These are phyloP conservation scores for Ochromonas danica DNA, from an alignment of 108 stramenopile species.

Conservation along the genomic window DNA sequence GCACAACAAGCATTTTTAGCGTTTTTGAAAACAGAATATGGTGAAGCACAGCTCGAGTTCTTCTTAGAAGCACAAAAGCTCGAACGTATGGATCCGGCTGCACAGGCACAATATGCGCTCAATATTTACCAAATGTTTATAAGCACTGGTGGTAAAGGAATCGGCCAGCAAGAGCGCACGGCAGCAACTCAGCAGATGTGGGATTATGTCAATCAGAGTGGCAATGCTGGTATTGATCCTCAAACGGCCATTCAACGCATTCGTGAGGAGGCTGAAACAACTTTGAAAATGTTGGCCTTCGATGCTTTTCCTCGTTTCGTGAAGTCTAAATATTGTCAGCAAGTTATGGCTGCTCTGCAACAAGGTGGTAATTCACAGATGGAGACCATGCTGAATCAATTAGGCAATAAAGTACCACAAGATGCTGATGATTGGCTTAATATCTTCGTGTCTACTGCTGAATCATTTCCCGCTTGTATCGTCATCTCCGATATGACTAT, in stretches of 20 bases:
- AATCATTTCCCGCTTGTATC: constrained; percentile 53
- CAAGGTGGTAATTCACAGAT: constrained; percentile 30
- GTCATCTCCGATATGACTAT: constrained; percentile 56
- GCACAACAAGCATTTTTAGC: background rate
- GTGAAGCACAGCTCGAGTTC: constrained; percentile 49
- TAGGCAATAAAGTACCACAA: constrained; percentile 35
- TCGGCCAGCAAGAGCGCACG: constrained; percentile 50
- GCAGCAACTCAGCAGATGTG: constrained; percentile 44
- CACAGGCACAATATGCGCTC: constrained; percentile 33
- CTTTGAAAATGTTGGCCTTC: constrained; percentile 48
- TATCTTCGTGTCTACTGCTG: constrained; percentile 48
- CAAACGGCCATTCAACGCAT: constrained; percentile 29
- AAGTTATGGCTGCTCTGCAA: constrained; percentile 34
- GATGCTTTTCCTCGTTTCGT: constrained; percentile 51
- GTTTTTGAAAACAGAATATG: constrained; percentile 45
- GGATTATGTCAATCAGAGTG: constrained; percentile 38
- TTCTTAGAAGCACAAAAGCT: constrained; percentile 41
- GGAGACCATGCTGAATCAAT: background rate
- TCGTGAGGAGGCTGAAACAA: constrained; percentile 41
- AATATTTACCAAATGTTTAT: constrained; percentile 41
- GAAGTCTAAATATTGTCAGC: constrained; percentile 44
- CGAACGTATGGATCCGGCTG: background rate
- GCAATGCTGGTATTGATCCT: constrained; percentile 3
- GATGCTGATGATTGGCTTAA: constrained; percentile 55
- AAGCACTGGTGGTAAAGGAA: constrained; percentile 34